phyloP scores from a whole-genome alignment of 2,329 filamentous ascomycete genomes.

The Hypoxylon sp. region DNA sequence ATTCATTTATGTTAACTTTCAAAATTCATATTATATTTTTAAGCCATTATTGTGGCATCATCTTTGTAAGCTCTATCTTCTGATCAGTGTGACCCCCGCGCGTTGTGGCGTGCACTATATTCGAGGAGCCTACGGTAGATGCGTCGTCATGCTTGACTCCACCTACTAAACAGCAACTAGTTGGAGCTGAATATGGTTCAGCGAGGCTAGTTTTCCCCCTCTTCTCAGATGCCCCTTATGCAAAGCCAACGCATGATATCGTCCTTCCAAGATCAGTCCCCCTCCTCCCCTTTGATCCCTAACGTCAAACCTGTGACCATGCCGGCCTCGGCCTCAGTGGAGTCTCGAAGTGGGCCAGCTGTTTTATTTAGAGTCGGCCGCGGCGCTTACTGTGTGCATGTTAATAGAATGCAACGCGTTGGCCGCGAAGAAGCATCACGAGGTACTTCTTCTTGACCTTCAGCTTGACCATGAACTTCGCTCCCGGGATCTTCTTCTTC shows the following conservation, averaged over 20 bases:
- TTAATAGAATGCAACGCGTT: constrained; percentile 11
- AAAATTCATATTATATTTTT: neutral
- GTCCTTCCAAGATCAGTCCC: neutral
- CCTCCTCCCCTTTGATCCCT: neutral
- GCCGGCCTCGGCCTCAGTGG: constrained; percentile 1
- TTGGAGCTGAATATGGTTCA: neutral
- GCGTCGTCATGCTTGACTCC: neutral
- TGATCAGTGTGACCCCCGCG: neutral
- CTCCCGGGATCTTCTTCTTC: neutral
- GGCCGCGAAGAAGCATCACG: neutral
- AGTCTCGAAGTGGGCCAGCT: neutral
- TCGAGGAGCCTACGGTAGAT: neutral
- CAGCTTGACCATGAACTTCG: constrained; percentile 8
- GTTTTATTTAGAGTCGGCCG: neutral
- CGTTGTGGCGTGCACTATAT: neutral
- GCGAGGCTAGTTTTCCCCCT: neutral
- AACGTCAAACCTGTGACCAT: neutral
- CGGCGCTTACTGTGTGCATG: neutral
- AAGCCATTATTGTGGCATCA: too few relatives aligned
- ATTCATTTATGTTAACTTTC: neutral
- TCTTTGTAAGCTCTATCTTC: neutral
- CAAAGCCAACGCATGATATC: constrained; percentile 4
- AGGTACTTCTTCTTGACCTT: constrained; percentile 17
- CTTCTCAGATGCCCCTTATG: neutral
- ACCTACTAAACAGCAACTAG: constrained; percentile 1